phyloP scores from a whole-genome alignment of 1,284 basidiomycete genomes.

The Melanopsichium pennsylvanicum region DNA sequence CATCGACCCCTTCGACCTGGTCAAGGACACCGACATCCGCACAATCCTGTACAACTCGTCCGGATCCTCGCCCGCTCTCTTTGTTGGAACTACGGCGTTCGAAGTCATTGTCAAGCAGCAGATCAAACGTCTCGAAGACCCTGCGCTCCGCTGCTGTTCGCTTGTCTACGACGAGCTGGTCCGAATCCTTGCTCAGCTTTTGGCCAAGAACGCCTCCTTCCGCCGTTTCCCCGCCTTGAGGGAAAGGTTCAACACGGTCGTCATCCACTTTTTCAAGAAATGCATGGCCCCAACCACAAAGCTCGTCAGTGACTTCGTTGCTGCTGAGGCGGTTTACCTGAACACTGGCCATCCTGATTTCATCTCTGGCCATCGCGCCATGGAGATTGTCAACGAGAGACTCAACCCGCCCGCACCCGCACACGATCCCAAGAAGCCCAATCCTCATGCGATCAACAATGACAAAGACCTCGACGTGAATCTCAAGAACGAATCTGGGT shows the following conservation, averaged over 20 bases:
- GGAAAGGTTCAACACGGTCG: slow-evolving; percentile 90
- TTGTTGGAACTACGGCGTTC: slow-evolving; percentile 97
- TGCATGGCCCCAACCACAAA: slow-evolving; percentile 94
- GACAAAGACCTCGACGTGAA: slow-evolving; percentile 93
- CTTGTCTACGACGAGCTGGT: slow-evolving; percentile 98
- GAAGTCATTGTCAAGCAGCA: slow-evolving; percentile 98
- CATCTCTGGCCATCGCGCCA: slow-evolving; percentile 93
- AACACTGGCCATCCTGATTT: slow-evolving; percentile 96
- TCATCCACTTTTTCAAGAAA: slow-evolving; percentile 93
- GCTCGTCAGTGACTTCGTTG: slow-evolving; percentile 92
- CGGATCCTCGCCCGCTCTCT: slow-evolving; percentile 91
- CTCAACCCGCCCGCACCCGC: slow-evolving; percentile 71
- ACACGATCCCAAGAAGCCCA: slow-evolving; percentile 47
- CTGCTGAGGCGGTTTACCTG: slow-evolving; percentile 98
- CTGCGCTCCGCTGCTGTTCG: slow-evolving; percentile 93
- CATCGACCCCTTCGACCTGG: slow-evolving; percentile 88
- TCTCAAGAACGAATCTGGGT: slow-evolving; percentile 79
- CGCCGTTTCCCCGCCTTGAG: slow-evolving; percentile 94
- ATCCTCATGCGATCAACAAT: slow-evolving; percentile 78
- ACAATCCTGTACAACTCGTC: slow-evolving; percentile 98
- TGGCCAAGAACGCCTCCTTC: slow-evolving; percentile 90
- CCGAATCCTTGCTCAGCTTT: slow-evolving; percentile 96
- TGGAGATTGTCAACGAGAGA: slow-evolving; percentile 83
- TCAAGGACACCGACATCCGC: slow-evolving; percentile 93
- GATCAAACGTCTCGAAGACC: slow-evolving; percentile 93